phyloP scores from a whole-genome alignment of 2,329 filamentous ascomycete species.

The Colletotrichum kahawae region DNA sequence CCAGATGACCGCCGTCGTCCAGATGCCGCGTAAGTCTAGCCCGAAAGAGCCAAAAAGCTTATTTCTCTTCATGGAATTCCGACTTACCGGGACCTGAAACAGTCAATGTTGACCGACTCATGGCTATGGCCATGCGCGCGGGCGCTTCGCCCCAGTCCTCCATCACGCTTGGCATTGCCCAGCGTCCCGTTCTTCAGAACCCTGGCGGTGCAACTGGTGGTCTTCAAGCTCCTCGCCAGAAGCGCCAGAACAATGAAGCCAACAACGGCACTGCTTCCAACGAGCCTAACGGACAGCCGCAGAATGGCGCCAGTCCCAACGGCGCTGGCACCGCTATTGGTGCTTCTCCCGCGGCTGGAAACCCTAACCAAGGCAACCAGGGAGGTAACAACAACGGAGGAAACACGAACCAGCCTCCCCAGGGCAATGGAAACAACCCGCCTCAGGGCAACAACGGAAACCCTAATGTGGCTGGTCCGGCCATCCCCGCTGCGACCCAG shows the following conservation, averaged over 20 bases:
- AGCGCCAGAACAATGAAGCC: conserved; percentile 16
- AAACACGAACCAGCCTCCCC: not conserved
- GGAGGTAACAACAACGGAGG: not conserved
- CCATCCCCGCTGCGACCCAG: conserved; percentile 24
- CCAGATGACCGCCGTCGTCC: conserved; percentile 25
- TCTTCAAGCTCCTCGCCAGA: not conserved
- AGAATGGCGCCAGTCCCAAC: not conserved
- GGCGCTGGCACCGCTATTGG: not conserved
- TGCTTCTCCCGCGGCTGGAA: not conserved
- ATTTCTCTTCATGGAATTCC: not conserved
- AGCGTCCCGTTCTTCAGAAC: conserved; percentile 25
- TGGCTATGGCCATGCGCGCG: conserved; percentile 24
- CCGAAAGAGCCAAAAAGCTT: not conserved
- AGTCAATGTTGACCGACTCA: conserved; percentile 26
- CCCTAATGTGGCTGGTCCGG: not conserved
- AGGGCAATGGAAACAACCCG: not conserved
- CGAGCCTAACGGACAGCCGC: not conserved
- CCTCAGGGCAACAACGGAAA: not conserved
- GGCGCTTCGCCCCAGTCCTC: conserved; percentile 23
- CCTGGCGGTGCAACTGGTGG: conserved; percentile 23
- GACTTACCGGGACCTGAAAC: conserved; percentile 15
- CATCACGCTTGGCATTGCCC: conserved; percentile 25
- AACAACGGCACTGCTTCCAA: not conserved
- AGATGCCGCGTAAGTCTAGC: conserved; percentile 25
- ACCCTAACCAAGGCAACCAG: not conserved